Conservation (phyloP, 768 basidiomycete species). For the Trametes cubensis region DNA sequence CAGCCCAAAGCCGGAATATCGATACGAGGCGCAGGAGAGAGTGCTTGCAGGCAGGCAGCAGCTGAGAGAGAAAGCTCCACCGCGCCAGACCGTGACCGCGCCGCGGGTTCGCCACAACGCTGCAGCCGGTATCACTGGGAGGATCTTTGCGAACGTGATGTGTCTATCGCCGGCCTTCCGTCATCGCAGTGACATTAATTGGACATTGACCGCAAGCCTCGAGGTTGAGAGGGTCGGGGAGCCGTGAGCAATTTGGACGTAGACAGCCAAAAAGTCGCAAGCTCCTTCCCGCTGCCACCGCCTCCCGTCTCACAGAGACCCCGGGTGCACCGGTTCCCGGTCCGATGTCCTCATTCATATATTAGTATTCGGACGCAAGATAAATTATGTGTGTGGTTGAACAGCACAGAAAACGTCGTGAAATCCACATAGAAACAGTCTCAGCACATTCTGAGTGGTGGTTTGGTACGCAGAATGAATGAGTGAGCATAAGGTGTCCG, state of each 20-base stretch:
- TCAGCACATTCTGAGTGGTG: too few species aligned
- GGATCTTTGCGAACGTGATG: neutral
- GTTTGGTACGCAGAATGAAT: too few species aligned
- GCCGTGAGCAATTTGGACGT: neutral
- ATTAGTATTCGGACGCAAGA: too few species aligned
- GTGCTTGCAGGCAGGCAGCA: too few species aligned
- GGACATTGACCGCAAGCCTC: slow-evolving; percentile 11
- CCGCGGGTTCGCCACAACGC: slow-evolving; percentile 16
- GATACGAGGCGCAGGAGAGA: slow-evolving; percentile 9
- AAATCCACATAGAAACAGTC: too few species aligned
- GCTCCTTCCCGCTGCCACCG: neutral
- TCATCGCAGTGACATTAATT: neutral
- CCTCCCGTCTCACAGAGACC: slow-evolving; percentile 5
- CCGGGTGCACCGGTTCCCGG: neutral
- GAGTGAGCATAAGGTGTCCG: too few species aligned
- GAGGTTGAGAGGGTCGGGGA: slow-evolving; percentile 11
- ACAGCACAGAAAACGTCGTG: too few species aligned
- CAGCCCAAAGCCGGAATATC: slow-evolving; percentile 21
- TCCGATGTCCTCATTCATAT: neutral
- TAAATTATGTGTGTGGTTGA: too few species aligned
- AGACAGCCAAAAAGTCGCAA: neutral
- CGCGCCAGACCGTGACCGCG: too few species aligned
- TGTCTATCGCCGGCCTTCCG: slow-evolving; percentile 7
- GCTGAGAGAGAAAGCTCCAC: neutral
- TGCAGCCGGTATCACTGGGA: slow-evolving; percentile 16